Base-by-base conservation (phyloP, 139 green algal species). In the Mesostigma viride region DNA sequence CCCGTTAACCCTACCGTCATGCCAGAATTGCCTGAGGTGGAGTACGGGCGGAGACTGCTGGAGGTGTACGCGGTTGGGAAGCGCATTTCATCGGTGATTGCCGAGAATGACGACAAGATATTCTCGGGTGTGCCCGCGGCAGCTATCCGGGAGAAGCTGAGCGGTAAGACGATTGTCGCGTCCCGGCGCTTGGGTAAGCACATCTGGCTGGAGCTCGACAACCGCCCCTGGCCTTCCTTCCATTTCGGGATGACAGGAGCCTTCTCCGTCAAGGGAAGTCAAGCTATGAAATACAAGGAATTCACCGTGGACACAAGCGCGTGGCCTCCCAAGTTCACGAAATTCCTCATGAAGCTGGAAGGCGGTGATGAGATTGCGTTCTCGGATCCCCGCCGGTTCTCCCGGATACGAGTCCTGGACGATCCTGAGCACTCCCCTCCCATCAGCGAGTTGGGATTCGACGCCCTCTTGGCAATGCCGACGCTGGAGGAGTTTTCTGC, bases 381-480 rank as follows among this genome's bases (percentile, higher is more conserved):
- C 58, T 78, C 65, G 3, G 89, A 95, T 64, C 56, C 82, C 2
- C 76, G 89, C 20, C 71, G 87, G 28, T 92, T 91, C 77, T 85
- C 70, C 3, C 69, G 71, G 28, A 69, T 89, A 8, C 11, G 46
- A 0, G 28, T 79, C 2, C 20, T 36, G 5, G 56, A 20, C 2
- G 59, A 65, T n/a, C 24, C 36, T 70, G 22, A 60, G 26, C 30
- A 17, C 26, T 40, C 46, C 53, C 64, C 73, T 30, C 84, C 84
- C 30, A 36, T 93, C 24, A 70, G 31, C 48, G 74, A 83, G 33
- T 78, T 91, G 35, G 84, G 80, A 1, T 81, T 79, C 56, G 83
- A 87, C 56, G 68, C 86, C 1, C 60, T 87, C 28, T 66, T 84
- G 31, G 64, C 58, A 31, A 78, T 82, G 76, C 83, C 85, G 0